phyloP scores from a whole-genome alignment of 805 yeast genomes.

The Kurtzmaniella fragi region DNA sequence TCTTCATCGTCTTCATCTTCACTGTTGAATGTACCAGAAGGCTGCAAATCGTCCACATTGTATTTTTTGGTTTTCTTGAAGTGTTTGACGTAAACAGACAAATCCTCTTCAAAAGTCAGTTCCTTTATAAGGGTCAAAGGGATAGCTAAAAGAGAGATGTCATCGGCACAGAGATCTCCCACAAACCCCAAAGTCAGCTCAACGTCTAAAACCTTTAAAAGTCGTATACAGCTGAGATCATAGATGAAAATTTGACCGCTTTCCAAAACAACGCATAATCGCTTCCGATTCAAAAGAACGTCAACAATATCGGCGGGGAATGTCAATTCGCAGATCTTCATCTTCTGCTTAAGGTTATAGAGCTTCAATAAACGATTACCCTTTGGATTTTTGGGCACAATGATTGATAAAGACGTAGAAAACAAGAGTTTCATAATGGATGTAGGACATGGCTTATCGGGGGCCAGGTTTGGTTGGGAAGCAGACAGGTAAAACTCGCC shows the following conservation, averaged over 20 bases:
- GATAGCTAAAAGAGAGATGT: slow-evolving; percentile 27
- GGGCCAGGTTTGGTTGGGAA: not conserved
- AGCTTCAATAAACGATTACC: slow-evolving; percentile 33
- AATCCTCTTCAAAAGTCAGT: slow-evolving; percentile 12
- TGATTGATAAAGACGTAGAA: slow-evolving; percentile 37
- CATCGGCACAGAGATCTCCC: slow-evolving; percentile 35
- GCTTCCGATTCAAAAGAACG: slow-evolving; percentile 74
- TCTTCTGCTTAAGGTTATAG: slow-evolving; percentile 35
- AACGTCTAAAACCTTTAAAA: slow-evolving; percentile 43
- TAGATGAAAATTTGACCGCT: slow-evolving; percentile 81
- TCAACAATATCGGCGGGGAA: slow-evolving; percentile 73
- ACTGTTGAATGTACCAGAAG: too few species aligned
- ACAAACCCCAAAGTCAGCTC: slow-evolving; percentile 15
- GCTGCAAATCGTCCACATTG: too few species aligned
- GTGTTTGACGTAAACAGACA: too few species aligned
- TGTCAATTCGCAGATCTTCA: slow-evolving; percentile 76
- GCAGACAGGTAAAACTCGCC: slow-evolving; percentile 37
- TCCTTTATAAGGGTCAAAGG: slow-evolving; percentile 26
- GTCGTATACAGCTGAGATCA: slow-evolving; percentile 85
- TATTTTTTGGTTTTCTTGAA: too few species aligned
- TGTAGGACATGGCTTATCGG: slow-evolving; percentile 17
- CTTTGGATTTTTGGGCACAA: slow-evolving; percentile 26
- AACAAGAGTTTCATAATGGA: slow-evolving; percentile 32
- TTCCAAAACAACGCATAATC: slow-evolving; percentile 68
- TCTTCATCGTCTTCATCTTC: too few species aligned